Evolutionary conservation across 106 monocot genomes (phyloP), one percentile per base, ranked within the genome.

Genomic region (Dendrobium huoshanense): DNA sequence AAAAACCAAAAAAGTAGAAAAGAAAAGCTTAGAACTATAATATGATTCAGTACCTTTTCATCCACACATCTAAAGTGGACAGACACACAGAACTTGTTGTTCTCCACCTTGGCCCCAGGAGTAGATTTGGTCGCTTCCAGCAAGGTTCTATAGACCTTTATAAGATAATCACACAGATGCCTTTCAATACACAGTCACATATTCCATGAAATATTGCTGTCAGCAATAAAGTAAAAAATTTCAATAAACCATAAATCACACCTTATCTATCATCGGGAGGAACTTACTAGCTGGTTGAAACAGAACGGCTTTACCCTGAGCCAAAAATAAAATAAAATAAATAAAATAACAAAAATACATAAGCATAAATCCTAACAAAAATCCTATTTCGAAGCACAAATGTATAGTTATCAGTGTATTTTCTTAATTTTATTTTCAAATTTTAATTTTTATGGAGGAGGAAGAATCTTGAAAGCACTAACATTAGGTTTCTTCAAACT

Each of bases 51-150:
- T 40, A 92, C 95, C 92, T 91, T 91, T 84, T 95, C 91, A 64
- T 95, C 95, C 3, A 95, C 92, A 73, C 95, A 92, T 80, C 95
- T 87, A 91, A 86, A 95, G 82, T 95, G 95, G 45, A 95, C 95
- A 1, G 95, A 95, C 9, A 89, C 73, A 13, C 95, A 95, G 77
- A 95, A 95, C 81, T 88, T 92, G 89, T 95, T 95, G 85, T 95
- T 95, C 90, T 95, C 95, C 80, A 95, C 92, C 78, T 80, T 89
- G 48, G 92, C 88, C 1, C 95, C 95, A 45, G 90, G 88, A 29
- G 84, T 86, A 37, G 81, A 77, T 61, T 88, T 85, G 64, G 88
- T 95, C 64, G 85, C 93, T 81, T 93, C 92, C 67, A 84, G 18
- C 81, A 95, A 81, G 27, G 83, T 68, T 72, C 83, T 89, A 79